Base-by-base conservation (phyloP, 202 grass and related monocot species). In the Panicum hallii region DNA sequence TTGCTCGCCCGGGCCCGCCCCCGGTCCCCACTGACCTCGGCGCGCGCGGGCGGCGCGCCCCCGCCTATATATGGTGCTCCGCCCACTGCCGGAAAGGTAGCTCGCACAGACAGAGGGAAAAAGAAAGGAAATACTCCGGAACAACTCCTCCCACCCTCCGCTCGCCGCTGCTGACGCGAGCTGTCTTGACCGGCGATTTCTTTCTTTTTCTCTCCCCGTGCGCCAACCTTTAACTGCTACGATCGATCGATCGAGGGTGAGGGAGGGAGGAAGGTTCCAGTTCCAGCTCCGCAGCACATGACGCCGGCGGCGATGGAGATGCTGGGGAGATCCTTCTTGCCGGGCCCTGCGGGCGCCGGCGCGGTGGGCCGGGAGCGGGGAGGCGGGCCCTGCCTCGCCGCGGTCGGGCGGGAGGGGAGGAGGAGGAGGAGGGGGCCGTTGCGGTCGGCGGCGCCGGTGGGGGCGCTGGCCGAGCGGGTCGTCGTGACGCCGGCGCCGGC, bases 301-400 rank as follows among this genome's bases (percentile, higher is more conserved):
- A 62, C 83, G 81, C 66, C 93, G 14, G 49, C 92, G 13, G 74
- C 93, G 17, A 70, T 75, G 70, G 79, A 96, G 86, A 15, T 87
- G 17, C 4, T 84, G 40, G 48, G 71, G 17, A 80, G 49, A 9
- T 63, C 85, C 4, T 28, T 90, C 67, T 80, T 81, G 28, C 50
- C 46, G 40, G 26, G 67, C 57, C 69, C 55, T 10, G 42, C 8
- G 8, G 3, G 43, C 57, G 67, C 3, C 6, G 3, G 43, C 57
- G 67, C 3, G 5, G 26, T 74, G 47, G 28, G 70, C 45, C 73
- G 75, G 55, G 71, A 52, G 38, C 42, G 76, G 26, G 28, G 49
- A 44, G 9, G 83, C 11, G 54, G 69, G 78, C 40, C 20, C 74
- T 74, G 79, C 5, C 50, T 71, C 60, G 40, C 84, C 0, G 42